A percentile compares a stretch with the other conserved stretches of the same genome.
Evolutionary conservation across 2,329 filamentous ascomycete genomes (phyloP).

Genomic region (Stachybotrys echinatus): DNA sequence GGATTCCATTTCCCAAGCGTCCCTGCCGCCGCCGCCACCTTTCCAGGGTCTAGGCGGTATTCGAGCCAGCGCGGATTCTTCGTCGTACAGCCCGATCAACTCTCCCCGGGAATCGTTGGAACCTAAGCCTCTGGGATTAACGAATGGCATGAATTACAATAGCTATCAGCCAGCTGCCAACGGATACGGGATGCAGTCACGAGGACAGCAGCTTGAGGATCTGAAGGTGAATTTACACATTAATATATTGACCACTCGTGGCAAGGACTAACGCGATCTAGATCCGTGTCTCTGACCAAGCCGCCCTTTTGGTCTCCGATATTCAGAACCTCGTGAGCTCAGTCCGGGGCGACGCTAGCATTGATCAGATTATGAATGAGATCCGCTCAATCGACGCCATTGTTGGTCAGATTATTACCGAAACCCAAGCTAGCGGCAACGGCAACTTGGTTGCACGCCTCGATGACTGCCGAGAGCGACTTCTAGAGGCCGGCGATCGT

Average conservation of each 20-base stretch:
- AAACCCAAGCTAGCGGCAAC: slow-evolving; percentile 54
- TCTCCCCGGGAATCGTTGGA: slow-evolving; percentile 58
- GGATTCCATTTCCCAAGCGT: slow-evolving; percentile 23
- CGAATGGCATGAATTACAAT: slow-evolving; percentile 31
- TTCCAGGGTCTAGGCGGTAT: slow-evolving; percentile 54
- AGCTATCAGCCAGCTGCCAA: slow-evolving; percentile 27
- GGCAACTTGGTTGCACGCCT: slow-evolving; percentile 51
- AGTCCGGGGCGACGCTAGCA: slow-evolving; percentile 59
- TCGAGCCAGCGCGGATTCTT: slow-evolving; percentile 62
- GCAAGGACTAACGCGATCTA: slow-evolving; percentile 18
- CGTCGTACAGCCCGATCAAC: slow-evolving; percentile 68
- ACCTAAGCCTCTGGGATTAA: slow-evolving; percentile 25
- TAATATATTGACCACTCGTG: background rate
- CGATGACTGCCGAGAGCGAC: slow-evolving; percentile 56
- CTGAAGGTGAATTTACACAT: slow-evolving; percentile 32
- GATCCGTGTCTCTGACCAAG: slow-evolving; percentile 80
- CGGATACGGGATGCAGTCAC: slow-evolving; percentile 30
- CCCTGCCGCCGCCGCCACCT: slow-evolving; percentile 45
- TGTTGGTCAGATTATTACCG: slow-evolving; percentile 63
- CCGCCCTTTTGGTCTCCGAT: slow-evolving; percentile 69
- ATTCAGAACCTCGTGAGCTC: slow-evolving; percentile 76
- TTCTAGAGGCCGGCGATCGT: slow-evolving; percentile 58
- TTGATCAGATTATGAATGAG: slow-evolving; percentile 62
- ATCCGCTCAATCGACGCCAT: slow-evolving; percentile 66
- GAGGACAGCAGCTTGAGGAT: slow-evolving; percentile 41